Base-by-base conservation (phyloP, 768 basidiomycete species). In the Podaxis sp. region DNA sequence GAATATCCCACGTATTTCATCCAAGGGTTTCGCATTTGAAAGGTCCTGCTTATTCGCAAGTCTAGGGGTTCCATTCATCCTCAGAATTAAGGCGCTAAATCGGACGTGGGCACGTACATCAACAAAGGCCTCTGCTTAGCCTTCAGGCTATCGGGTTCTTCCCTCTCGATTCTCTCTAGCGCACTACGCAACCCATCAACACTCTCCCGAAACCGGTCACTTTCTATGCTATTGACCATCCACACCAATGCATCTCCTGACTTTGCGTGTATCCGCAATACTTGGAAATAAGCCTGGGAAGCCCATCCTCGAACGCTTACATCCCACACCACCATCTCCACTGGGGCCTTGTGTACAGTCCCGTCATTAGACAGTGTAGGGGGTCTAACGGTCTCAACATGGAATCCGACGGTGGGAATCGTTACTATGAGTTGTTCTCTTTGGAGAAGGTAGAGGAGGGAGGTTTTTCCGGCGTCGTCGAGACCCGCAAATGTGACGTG, bases 21-120 rank as follows among this genome's bases (percentile, higher is more conserved):
- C 76, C 4, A 83, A 71, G 40, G 80, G 74, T 70, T 84, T 76
- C 33, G 80, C 77, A 63, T 82, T 79, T 15, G 85, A 80, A 49
- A 80, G 64, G 73, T 90, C 87, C 68, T 84, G 81, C 72, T 89
- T 88, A 72, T 86, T 88, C 63, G 84, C 86, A 33, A 89, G 69
- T 63, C 79, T 81, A 46, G 44, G 9, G 33, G 24, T 38, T n/a
- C 49, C 30, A 19, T 6, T 19, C 7, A 30, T 26, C 3, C 8
- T 28, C 3, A 26, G 22, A 24, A 51, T 13, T 28, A 6, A 2
- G 15, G 26, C 49, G 8, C 19, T n/a, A 6, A 46, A 2, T 51
- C 8, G 22, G 36, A 63, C 9, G 33, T 8, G 40, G 15, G 19
- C 22, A 63, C 73, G 63, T 57, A 76, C 79, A 79, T 74, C 36